Base-by-base conservation (phyloP, 2,329 filamentous ascomycete species). In the Arthroderma sp. region DNA sequence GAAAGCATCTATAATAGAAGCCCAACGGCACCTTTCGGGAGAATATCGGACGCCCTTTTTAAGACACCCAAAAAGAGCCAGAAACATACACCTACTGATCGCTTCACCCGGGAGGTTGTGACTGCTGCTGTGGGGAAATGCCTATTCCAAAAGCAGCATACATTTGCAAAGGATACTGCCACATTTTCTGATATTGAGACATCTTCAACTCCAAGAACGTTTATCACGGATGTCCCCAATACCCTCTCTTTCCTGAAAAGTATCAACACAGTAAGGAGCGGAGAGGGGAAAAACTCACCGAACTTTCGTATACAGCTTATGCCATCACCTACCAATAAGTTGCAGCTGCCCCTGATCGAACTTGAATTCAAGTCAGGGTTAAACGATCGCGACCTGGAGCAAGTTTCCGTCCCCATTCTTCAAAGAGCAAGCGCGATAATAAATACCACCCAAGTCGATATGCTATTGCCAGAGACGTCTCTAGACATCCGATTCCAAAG, bases 401-500 rank as follows among this genome's bases (percentile, higher is more conserved):
- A 29, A 6, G 32, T 37, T 15, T 29, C 29, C 11, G 46, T 22
- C 29, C 48, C 29, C 45, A 45, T 22, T 31, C 47, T 67, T n/a
- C 51, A 47, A 29, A 58, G 53, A 32, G 53, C 58, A 29, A 61
- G 57, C 38, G 55, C 57, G 1, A 49, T 66, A 30, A 29, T 60
- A 4, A 32, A 47, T n/a, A 55, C 60, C 29, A 58, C 50, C 42
- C 56, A 53, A 33, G 55, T 63, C 10, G 64, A 67, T 43, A 62
- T 64, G 47, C 54, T 67, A 29, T 53, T 67, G 9, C 64, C 64
- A 1, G 64, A 66, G 46, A 58, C 55, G 29, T 50, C 57, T 1
- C 45, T 62, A 30, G 64, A 67, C 46, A 53, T 67, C 36, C 64
- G 63, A 9, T 66, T 67, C 43, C 62, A 59, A 2, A 58, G 58